Base-by-base conservation (phyloP, 306 rosid genomes). In the Fagus sylvatica region DNA sequence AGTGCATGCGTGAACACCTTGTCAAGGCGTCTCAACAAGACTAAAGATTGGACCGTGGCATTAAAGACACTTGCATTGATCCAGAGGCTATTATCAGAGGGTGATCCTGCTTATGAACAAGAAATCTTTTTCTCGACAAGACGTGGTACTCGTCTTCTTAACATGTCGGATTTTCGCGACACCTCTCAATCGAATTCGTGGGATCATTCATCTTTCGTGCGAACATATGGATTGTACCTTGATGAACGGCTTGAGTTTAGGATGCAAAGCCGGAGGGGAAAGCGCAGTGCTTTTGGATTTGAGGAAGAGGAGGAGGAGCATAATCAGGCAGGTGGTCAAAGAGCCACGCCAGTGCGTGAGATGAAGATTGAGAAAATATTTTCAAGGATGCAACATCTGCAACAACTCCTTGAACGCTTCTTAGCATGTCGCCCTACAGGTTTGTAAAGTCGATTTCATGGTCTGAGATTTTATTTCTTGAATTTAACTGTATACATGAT, bases 401-500 rank as follows among this genome's bases (percentile, higher is more conserved):
- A 89, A 30, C 88, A 90, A 79, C 86, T 96, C 46, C 97, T 96
- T 41, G 98, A 91, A 67, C 93, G 98, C 17, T 89, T 93, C 73
- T 71, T 93, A 67, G 98, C 97, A 59, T 90, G 96, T 80, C 99
- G 97, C 28, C 99, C 99, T 49, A 91, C 98, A 93, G 99, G 99
- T 94, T 76, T 67, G 78, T 72, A 22, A 22, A 22, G 28, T 22
- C 28, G 28, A 22, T 22, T 22, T 22, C 28, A 22, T 22, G 28
- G 28, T 22, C 28, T 22, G 28, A 22, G 28, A 22, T 22, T 22
- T 22, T 22, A 22, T 22, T 22, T 22, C 28, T 22, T 22, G 28
- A 22, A 22, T 22, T 22, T 22, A 22, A 22, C 28, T 22, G 0
- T 22, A 22, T 22, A 22, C 28, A 22, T 22, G 28, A 22, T 22